Conservation (phyloP, 2,329 filamentous ascomycete genomes). For the Phialemonium atrogriseum region DNA sequence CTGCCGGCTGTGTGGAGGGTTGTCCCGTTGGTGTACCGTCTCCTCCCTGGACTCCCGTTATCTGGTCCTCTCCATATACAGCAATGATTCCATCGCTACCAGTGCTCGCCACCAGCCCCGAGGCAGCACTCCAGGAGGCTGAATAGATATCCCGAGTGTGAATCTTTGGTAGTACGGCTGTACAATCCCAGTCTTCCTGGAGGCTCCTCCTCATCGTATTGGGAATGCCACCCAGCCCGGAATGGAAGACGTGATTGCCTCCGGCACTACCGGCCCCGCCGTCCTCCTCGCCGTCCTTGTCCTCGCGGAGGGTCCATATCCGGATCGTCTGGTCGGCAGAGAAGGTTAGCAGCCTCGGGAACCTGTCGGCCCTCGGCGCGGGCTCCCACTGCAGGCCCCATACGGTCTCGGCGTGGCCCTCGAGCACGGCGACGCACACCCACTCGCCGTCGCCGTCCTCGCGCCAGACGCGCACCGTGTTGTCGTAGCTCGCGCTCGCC, state of each 20-base stretch:
- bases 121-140: conserved; percentile 70
- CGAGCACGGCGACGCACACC: conserved; percentile 76
- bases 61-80: conserved; percentile 61
- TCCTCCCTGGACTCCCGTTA: conserved; percentile 20
- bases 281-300: conserved; percentile 37
- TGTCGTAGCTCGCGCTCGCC: conserved; percentile 88
- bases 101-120: conserved; percentile 75
- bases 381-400: conserved; percentile 77
- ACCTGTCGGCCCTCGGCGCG: conserved; percentile 28
- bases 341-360: conserved; percentile 66
- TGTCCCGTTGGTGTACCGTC: conserved; percentile 9
- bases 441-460: conserved; percentile 87
- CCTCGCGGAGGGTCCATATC: conserved; percentile 64
- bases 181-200: conserved; percentile 78
- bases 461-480: conserved; percentile 80
- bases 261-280: conserved; percentile 16
- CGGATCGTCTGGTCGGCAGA: conserved; percentile 76
- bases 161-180: conserved; percentile 61
- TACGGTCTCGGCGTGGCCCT: conserved; percentile 77
- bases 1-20: conserved; percentile 6
- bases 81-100: conserved; percentile 80
- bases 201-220: conserved; percentile 76
- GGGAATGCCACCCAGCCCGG: conserved; percentile 57
- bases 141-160: conserved; percentile 82
- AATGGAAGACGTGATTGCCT: conserved; percentile 21